Evolutionary conservation across 2,329 filamentous ascomycete genomes (phyloP), one percentile per base, ranked within the genome.

Genomic region (Epicoccum sorghinum): DNA sequence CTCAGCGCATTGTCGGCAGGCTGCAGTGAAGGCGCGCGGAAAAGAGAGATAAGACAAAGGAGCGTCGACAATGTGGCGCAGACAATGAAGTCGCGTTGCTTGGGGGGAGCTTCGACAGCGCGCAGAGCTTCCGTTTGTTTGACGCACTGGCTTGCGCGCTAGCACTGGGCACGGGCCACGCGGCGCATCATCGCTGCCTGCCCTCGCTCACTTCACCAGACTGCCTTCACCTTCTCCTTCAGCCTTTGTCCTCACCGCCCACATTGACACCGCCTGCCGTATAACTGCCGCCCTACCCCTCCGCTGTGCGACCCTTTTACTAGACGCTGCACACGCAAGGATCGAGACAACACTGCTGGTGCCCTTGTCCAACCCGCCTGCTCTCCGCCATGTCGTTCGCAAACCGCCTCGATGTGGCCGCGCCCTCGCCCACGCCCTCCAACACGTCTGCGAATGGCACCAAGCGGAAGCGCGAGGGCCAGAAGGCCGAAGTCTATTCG

Each of bases 401-500:
- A 18, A 18, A 18, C 18, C 18, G 18, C 18, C 70, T 74, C 58
- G 73, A 72, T 45, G 59, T 68, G 22, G 59, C 66, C 45, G 55
- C 84, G 10, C 82, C 84, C 14, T 91, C 83, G 46, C 87, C 85
- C 38, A 85, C 86, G 36, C 86, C 74, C 10, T 75, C 74, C 12
- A 74, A 67, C 56, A 61, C 75, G 6, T 76, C 77, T 27, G 59
- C 67, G 54, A 64, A 64, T 37, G 66, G 65, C 36, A 64, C 69
- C 13, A 86, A 86, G 65, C 78, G 80, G 57, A 89, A 89, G 69
- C 83, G 87, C 18, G 7, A 82, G 85, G 43, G 55, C 53, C n/a
- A 68, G 69, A 30, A 78, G 81, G 7, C 80, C 90, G 47, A 84
- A 47, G 80, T 83, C 35, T 93, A 87, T 77, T 93, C 90, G 51